phyloP scores from a whole-genome alignment of 2,329 filamentous ascomycete genomes.

The Ceratocystis destructans region DNA sequence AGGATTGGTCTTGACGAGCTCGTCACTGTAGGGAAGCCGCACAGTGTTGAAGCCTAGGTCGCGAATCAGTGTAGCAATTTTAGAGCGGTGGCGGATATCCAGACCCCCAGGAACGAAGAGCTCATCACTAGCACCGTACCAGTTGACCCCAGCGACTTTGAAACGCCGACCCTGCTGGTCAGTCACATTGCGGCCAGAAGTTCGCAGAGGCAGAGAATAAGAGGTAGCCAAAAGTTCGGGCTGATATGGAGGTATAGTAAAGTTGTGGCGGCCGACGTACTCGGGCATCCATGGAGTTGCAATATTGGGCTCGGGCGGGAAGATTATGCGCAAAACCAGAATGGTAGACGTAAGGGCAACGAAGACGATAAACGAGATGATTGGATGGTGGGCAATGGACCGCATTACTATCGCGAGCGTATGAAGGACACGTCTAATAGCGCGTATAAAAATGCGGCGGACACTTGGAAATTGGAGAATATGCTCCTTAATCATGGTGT shows the following conservation, averaged over 20 bases:
- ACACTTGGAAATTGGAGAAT: not conserved
- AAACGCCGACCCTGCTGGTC: slow-evolving; percentile 43
- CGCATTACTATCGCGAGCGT: not conserved
- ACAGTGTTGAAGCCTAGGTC: slow-evolving; percentile 57
- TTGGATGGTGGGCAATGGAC: slow-evolving; percentile 12
- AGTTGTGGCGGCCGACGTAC: slow-evolving; percentile 29
- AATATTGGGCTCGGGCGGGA: slow-evolving; percentile 12
- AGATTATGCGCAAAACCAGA: slow-evolving; percentile 15
- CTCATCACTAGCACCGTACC: slow-evolving; percentile 58
- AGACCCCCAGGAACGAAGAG: slow-evolving; percentile 50
- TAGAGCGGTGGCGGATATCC: slow-evolving; percentile 46
- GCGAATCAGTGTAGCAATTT: slow-evolving; percentile 47
- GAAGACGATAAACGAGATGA: slow-evolving; percentile 8
- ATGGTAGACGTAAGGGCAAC: slow-evolving; percentile 1
- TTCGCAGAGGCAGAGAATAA: slow-evolving; percentile 45
- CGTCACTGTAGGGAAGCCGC: slow-evolving; percentile 53
- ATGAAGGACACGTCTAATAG: too few relatives aligned
- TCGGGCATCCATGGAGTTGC: slow-evolving; percentile 38
- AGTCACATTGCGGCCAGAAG: slow-evolving; percentile 46
- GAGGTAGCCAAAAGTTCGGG: slow-evolving; percentile 30
- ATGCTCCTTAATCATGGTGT: not conserved
- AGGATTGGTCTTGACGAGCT: slow-evolving; percentile 47
- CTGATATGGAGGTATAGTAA: slow-evolving; percentile 34
- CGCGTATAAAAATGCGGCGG: not conserved
- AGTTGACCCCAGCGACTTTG: slow-evolving; percentile 53